A percentile compares a stretch with the other conserved stretches of the same genome.
Conservation (phyloP, 2,329 filamentous ascomycete genomes). For the Fusarium sp. region DNA sequence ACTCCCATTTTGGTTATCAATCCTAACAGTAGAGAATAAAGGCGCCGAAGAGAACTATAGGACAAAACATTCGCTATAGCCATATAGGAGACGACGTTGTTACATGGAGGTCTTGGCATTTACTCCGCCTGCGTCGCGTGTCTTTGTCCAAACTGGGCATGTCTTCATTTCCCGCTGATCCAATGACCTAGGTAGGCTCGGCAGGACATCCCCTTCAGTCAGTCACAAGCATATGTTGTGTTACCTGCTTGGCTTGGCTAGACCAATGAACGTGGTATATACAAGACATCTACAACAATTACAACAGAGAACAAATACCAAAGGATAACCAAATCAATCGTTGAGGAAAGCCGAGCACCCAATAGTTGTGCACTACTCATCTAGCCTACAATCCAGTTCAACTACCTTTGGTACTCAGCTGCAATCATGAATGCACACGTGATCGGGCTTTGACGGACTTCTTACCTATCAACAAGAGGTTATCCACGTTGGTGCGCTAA, state of each 20-base stretch:
- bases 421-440: background rate
- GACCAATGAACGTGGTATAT: conserved; percentile 4
- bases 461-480: background rate
- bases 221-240: conserved; percentile 27
- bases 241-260: conserved; percentile 17
- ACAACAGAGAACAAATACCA: background rate
- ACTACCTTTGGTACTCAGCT: too few relatives aligned
- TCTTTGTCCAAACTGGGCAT: conserved; percentile 17
- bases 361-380: background rate
- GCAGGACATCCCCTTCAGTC: conserved; percentile 18
- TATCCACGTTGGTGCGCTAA: conserved; percentile 2
- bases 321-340: background rate
- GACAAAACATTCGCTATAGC: background rate
- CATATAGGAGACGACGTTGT: background rate
- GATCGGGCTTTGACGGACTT: background rate
- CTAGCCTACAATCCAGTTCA: background rate
- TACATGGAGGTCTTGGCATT: background rate
- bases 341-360: too few relatives aligned
- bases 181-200: conserved; percentile 37
- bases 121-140: conserved; percentile 12
- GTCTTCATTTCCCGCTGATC: conserved; percentile 44
- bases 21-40: background rate
- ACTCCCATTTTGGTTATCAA: conserved; percentile 1
- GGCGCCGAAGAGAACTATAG: background rate
- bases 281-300: conserved; percentile 1